These are phyloP conservation scores for Medicago lupulina DNA, from an alignment of 306 rosid genomes.

Conservation along the genomic window DNA sequence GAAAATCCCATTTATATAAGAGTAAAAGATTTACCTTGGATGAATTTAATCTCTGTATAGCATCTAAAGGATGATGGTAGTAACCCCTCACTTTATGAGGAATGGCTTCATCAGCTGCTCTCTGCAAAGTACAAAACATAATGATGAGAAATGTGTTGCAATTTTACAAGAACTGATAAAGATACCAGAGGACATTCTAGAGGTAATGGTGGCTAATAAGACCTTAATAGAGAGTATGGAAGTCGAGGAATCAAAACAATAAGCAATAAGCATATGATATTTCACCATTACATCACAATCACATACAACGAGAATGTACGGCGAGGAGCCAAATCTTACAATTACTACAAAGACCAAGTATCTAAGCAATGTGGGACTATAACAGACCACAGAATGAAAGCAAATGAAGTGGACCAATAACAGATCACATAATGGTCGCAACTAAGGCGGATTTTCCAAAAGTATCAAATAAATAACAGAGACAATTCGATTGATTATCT, in stretches of 20 bases:
- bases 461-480: slow-evolving; percentile 1
- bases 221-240: slow-evolving; percentile 1
- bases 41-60: slow-evolving; percentile 63
- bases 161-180: slow-evolving; percentile 18
- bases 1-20: background rate
- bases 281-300: slow-evolving; percentile 31
- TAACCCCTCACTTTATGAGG: slow-evolving; percentile 72
- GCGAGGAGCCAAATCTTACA: background rate
- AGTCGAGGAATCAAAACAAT: slow-evolving; percentile 17
- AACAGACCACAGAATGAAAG: background rate
- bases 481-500: slow-evolving; percentile 16
- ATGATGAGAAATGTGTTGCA: slow-evolving; percentile 3
- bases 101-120: slow-evolving; percentile 72
- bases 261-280: slow-evolving; percentile 6
- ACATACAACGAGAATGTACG: background rate
- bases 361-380: background rate
- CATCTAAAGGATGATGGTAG: slow-evolving; percentile 69
- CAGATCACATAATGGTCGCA: background rate
- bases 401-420: background rate
- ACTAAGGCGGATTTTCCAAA: background rate
- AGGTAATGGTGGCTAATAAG: background rate
- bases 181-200: slow-evolving; percentile 17
- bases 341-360: background rate
- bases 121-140: slow-evolving; percentile 53
- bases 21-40: slow-evolving; percentile 54